phyloP scores from a whole-genome alignment of 2,329 filamentous ascomycete species.

The Myriosclerotinia duriaeana region DNA sequence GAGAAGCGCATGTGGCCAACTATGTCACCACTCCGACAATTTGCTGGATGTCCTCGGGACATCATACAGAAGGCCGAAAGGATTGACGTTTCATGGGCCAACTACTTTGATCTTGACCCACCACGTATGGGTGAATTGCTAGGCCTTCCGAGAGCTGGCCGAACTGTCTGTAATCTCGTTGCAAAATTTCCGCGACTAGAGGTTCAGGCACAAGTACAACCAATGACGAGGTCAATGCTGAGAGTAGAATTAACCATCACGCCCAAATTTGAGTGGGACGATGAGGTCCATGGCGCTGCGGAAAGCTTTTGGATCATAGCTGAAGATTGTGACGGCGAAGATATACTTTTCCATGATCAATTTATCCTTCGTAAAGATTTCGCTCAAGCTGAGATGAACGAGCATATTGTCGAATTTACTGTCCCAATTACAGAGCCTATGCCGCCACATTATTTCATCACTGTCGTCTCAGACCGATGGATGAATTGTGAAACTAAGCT shows the following conservation, averaged over 20 bases:
- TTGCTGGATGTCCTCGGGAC: constrained; percentile 76
- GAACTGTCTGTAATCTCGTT: constrained; percentile 80
- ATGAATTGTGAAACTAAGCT: constrained; percentile 97
- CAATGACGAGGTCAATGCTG: constrained; percentile 90
- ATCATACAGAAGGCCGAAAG: constrained; percentile 90
- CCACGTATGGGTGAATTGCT: constrained; percentile 94
- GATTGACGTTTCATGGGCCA: constrained; percentile 90
- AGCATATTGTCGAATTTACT: constrained; percentile 94
- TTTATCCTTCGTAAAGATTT: constrained; percentile 91
- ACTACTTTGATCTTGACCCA: constrained; percentile 93
- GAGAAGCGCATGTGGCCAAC: constrained; percentile 99
- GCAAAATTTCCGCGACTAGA: constrained; percentile 92
- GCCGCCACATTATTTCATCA: constrained; percentile 98
- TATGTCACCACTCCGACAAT: constrained; percentile 94
- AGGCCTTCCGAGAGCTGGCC: constrained; percentile 84
- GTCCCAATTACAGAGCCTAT: constrained; percentile 96
- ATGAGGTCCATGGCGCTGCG: constrained; percentile 78
- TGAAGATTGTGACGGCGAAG: constrained; percentile 95
- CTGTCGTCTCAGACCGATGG: constrained; percentile 91
- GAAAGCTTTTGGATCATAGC: constrained; percentile 97
- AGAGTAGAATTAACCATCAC: constrained; percentile 87
- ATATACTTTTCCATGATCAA: constrained; percentile 91
- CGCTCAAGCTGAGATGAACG: constrained; percentile 78
- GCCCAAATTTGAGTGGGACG: constrained; percentile 95
- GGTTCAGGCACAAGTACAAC: constrained; percentile 89